Evolutionary conservation across 768 basidiomycete species (phyloP).

Genomic region (Pulveroboletus sp.): DNA sequence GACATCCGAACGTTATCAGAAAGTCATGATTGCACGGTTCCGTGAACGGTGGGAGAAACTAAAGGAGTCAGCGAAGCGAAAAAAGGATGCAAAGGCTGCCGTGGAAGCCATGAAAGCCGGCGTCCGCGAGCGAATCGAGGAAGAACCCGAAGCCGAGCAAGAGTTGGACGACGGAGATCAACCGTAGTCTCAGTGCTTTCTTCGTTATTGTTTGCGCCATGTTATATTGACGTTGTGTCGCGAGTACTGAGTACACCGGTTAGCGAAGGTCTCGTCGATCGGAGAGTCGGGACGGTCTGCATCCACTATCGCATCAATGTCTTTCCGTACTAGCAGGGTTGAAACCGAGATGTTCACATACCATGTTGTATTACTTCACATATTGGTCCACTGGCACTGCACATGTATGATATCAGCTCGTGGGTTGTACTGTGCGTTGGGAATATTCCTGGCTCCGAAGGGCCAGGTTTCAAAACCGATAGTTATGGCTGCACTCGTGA

Average conservation of each 20-base stretch:
- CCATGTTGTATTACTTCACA: no score
- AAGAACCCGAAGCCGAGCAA: slow-evolving; percentile 64
- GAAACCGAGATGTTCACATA: no score
- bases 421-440: no score
- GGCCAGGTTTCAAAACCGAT: no score
- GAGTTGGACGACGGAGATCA: slow-evolving; percentile 36
- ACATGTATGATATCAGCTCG: no score
- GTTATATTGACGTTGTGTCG: slow-evolving; percentile 12
- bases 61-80: slow-evolving; percentile 82
- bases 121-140: slow-evolving; percentile 65
- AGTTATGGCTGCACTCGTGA: no score
- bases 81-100: slow-evolving; percentile 68
- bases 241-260: slow-evolving; percentile 9
- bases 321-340: no score
- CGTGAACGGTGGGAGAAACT: slow-evolving; percentile 87
- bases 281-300: background rate
- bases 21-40: slow-evolving; percentile 77
- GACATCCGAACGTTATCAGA: slow-evolving; percentile 42
- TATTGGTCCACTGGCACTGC: no score
- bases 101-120: slow-evolving; percentile 41
- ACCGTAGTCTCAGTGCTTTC: slow-evolving; percentile 3
- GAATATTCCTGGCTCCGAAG: no score
- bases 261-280: background rate
- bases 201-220: slow-evolving; percentile 1
- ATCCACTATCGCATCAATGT: no score